These are phyloP conservation scores for Passiflora organensis DNA, from an alignment of 345 rosid genomes.

Conservation along the genomic window DNA sequence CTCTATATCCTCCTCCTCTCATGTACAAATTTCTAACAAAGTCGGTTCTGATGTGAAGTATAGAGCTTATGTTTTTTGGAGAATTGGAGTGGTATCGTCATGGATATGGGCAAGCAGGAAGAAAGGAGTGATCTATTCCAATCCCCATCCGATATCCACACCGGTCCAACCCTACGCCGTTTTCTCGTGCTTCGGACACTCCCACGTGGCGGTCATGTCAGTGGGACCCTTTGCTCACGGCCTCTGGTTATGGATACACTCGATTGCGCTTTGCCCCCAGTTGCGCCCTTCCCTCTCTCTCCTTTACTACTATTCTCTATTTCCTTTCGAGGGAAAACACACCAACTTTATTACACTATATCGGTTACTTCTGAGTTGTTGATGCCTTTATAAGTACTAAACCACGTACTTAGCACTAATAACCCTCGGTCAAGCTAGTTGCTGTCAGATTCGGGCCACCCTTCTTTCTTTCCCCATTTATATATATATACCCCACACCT, in stretches of 20 bases:
- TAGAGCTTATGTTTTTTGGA: no score
- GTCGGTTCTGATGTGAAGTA: no score
- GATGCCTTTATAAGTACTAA: no score
- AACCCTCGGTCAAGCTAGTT: background rate
- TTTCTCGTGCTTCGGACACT: conserved; percentile 24
- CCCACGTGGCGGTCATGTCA: conserved; percentile 65
- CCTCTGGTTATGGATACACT: conserved; percentile 33
- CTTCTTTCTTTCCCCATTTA: background rate
- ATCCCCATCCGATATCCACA: background rate
- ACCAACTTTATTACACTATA: no score
- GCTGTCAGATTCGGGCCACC: conserved; percentile 16
- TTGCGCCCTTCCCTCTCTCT: conserved; percentile 1
- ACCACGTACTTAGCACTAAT: background rate
- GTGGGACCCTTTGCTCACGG: conserved; percentile 35
- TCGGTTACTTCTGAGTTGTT: no score
- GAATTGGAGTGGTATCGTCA: no score
- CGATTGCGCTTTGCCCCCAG: conserved; percentile 18
- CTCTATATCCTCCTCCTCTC: no score
- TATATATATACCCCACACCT: conserved; percentile 15
- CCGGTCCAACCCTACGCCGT: conserved; percentile 7
- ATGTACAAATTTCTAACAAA: no score
- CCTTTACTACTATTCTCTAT: background rate
- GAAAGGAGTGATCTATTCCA: background rate
- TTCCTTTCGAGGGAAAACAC: no score
- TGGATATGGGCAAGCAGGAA: no score